A percentile compares a stretch with the other conserved stretches of the same genome.
Evolutionary conservation across 2,329 filamentous ascomycete species (phyloP).

Genomic region (Colletotrichum sansevieriae): DNA sequence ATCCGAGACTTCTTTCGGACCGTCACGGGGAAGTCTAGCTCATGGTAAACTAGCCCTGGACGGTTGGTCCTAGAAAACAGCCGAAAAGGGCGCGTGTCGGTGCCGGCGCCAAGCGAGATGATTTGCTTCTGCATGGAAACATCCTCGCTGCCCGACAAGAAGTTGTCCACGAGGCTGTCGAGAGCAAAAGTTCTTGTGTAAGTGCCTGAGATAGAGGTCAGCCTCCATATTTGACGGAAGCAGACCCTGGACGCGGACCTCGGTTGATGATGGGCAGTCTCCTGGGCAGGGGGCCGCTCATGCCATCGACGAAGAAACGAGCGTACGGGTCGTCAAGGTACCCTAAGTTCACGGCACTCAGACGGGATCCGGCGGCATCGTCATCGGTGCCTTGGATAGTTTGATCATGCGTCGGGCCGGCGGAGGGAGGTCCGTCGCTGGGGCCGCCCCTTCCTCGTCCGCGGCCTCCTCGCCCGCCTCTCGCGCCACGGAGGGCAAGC

Average conservation of each 20-base stretch:
- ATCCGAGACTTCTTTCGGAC: conserved; percentile 74
- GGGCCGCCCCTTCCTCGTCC: conserved; percentile 52
- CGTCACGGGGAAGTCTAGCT: conserved; percentile 88
- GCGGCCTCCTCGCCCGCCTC: conserved; percentile 57
- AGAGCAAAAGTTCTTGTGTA: conserved; percentile 90
- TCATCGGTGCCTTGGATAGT: conserved; percentile 90
- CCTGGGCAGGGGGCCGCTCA: conserved; percentile 64
- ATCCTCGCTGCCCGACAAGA: conserved; percentile 65
- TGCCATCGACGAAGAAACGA: conserved; percentile 71
- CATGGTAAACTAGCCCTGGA: conserved; percentile 79
- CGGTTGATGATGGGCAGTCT: conserved; percentile 93
- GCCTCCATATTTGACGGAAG: conserved; percentile 41
- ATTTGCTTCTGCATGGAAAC: conserved; percentile 73
- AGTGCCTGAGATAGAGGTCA: conserved; percentile 72
- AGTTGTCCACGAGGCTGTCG: conserved; percentile 80
- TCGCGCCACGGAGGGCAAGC: conserved; percentile 64
- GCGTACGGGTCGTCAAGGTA: conserved; percentile 90
- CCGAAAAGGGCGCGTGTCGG: conserved; percentile 89
- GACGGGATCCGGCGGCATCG: conserved; percentile 88
- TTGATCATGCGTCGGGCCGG: conserved; percentile 70
- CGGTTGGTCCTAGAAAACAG: conserved; percentile 65
- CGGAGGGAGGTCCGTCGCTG: conserved; percentile 44
- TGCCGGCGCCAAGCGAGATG: conserved; percentile 92
- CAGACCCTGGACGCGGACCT: conserved; percentile 66
- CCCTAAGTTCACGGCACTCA: conserved; percentile 88